A percentile compares a stretch with the other conserved stretches of the same genome.
These are phyloP conservation scores for Botrytis tulipae DNA, from an alignment of 2,329 filamentous ascomycete species.

Conservation along the genomic window DNA sequence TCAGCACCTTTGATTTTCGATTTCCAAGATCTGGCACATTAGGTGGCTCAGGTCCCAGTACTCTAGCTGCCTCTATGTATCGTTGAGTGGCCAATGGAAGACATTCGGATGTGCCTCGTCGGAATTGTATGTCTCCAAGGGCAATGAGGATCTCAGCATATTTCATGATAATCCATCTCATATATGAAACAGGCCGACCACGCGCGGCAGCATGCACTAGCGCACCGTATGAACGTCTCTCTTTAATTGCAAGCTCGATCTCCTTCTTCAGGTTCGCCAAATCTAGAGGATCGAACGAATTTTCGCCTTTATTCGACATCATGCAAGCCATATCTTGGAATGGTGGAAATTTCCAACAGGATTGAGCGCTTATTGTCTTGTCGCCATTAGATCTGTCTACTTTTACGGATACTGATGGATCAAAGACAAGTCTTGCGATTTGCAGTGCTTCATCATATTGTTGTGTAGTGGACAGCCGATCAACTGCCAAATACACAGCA, in stretches of 20 bases:
- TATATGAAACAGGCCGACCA: conserved; percentile 34
- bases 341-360: background rate
- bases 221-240: conserved; percentile 25
- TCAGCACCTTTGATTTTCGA: background rate
- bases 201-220: conserved; percentile 35
- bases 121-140: conserved; percentile 37
- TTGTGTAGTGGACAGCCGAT: conserved; percentile 27
- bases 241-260: background rate
- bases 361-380: background rate
- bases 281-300: conserved; percentile 32
- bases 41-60: conserved; percentile 30
- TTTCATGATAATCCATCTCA: conserved; percentile 39
- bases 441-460: conserved; percentile 29
- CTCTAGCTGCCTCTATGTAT: conserved; percentile 35
- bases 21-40: background rate
- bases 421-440: background rate
- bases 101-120: conserved; percentile 32
- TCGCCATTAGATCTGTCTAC: background rate
- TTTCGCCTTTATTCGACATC: background rate
- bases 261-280: background rate
- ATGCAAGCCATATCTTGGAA: background rate
- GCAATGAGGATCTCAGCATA: conserved; percentile 40
- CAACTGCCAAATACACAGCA: conserved; percentile 26
- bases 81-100: conserved; percentile 37
- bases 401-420: background rate